Conservation (phyloP, 2,329 filamentous ascomycete genomes). For the Fusarium tupiense region DNA sequence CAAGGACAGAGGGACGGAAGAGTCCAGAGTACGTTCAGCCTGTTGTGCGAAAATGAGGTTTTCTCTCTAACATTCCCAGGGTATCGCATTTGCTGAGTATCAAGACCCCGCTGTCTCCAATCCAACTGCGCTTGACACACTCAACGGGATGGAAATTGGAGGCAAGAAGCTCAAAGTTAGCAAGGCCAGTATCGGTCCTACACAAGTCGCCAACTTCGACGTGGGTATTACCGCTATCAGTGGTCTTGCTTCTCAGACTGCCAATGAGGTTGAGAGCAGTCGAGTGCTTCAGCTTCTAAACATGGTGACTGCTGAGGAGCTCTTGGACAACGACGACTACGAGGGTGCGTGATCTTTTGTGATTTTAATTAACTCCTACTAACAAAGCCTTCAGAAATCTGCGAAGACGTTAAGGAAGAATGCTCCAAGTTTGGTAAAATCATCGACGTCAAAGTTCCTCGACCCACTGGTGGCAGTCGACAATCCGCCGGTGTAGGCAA, state of each 20-base stretch:
- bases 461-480: conserved; percentile 83
- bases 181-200: conserved; percentile 91
- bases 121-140: conserved; percentile 85
- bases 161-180: conserved; percentile 86
- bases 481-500: conserved; percentile 93
- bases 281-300: conserved; percentile 93
- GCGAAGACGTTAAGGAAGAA: conserved; percentile 92
- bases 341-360: conserved; percentile 70
- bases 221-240: conserved; percentile 98
- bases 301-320: conserved; percentile 97
- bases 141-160: conserved; percentile 93
- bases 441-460: conserved; percentile 89
- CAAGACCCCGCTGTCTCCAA: conserved; percentile 76
- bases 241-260: conserved; percentile 91
- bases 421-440: conserved; percentile 91
- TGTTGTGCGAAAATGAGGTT: too few relatives aligned
- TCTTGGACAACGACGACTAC: conserved; percentile 94
- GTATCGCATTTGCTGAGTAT: conserved; percentile 97
- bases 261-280: conserved; percentile 79
- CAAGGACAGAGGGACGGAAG: conserved; percentile 84
- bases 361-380: conserved; percentile 39
- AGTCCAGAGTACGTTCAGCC: conserved; percentile 80
- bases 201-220: conserved; percentile 91
- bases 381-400: conserved; percentile 77
- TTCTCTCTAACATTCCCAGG: conserved; percentile 62